Base-by-base conservation (phyloP, 208 protist species). In the Acanthamoeba quina region DNA sequence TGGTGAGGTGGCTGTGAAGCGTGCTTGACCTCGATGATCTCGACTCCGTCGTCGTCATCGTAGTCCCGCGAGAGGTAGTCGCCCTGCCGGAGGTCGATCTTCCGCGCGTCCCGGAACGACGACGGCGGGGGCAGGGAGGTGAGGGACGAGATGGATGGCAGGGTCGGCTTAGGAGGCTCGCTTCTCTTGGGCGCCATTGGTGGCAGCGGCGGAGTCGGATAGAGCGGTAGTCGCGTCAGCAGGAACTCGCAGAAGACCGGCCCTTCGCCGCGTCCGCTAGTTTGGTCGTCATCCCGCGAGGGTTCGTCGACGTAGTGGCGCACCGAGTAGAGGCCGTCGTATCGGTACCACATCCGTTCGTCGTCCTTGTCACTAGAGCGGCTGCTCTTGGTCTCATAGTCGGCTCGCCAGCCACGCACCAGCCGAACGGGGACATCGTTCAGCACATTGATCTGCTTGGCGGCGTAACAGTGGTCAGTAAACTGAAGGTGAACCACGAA, bases 321-420 rank as follows among this genome's bases (percentile, higher is more conserved):
- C 78, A 86, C 78, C 21, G 78, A 86, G 49, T 86, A 86, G 29
- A 86, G 78, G 3, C 78, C 78, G 21, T 86, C 78, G 52, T 86
- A 86, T 56, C 78, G 78, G 52, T 86, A 86, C 78, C 78, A 86
- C 78, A 86, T 86, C 31, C 78, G 44, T 9, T 86, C 78, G 78
- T 86, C 78, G 26, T 60, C 47, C 78, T 86, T 62, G 13, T 86
- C 31, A 9, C 9, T 62, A 10, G 49, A 41, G 78, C 78, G 78
- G 29, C 49, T 37, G 78, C 78, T 62, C 78, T 86, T 86, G n/a
- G 6, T 76, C 68, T 58, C 49, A 24, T 29, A 86, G 49, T 86
- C 78, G n/a, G 78, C 78, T 26, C 78, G 78, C 78, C 78, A 86
- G 49, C 29, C 78, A 44, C 78, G 78, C 26, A 86, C 49, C 49